Conservation (phyloP, 1,284 basidiomycete genomes). For the Rhodotorula sp. region DNA sequence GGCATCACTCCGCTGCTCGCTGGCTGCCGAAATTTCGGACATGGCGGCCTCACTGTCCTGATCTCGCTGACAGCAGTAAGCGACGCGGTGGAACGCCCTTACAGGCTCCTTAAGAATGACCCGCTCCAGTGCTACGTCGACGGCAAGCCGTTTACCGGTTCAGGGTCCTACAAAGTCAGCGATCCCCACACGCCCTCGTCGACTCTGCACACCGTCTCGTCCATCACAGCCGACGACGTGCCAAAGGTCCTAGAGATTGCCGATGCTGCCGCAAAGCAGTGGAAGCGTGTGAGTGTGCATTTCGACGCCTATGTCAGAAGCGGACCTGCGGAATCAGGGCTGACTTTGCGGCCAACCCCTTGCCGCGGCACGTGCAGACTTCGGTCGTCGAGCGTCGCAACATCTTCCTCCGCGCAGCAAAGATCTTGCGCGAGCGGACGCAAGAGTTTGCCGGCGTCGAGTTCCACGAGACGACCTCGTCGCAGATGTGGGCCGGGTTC, state of each 20-base stretch:
- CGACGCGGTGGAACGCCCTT: too few species aligned
- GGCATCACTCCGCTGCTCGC: too few species aligned
- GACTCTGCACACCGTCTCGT: constrained; percentile 37
- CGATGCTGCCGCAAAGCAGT: constrained; percentile 13
- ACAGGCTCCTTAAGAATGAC: constrained; percentile 9
- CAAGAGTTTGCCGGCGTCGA: constrained; percentile 36
- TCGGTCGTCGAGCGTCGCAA: constrained; percentile 36
- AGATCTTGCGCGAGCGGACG: constrained; percentile 36
- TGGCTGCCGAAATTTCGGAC: too few species aligned
- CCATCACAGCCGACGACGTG: constrained; percentile 34
- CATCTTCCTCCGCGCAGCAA: constrained; percentile 41
- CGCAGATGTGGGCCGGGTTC: constrained; percentile 32
- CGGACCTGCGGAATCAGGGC: too few species aligned
- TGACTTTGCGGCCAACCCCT: neutral
- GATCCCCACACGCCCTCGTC: constrained; percentile 40
- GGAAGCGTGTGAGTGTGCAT: constrained; percentile 26
- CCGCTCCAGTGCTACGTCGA: constrained; percentile 45
- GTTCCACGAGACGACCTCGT: constrained; percentile 39
- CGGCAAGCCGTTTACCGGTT: constrained; percentile 38
- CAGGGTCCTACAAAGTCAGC: constrained; percentile 42
- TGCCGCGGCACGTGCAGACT: constrained; percentile 10
- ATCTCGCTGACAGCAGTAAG: too few species aligned
- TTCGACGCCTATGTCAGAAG: too few species aligned
- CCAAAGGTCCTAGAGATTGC: constrained; percentile 36
- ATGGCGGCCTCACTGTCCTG: too few species aligned